These are phyloP conservation scores for Tilletia walkeri DNA, from an alignment of 1,284 basidiomycete species.

Conservation along the genomic window DNA sequence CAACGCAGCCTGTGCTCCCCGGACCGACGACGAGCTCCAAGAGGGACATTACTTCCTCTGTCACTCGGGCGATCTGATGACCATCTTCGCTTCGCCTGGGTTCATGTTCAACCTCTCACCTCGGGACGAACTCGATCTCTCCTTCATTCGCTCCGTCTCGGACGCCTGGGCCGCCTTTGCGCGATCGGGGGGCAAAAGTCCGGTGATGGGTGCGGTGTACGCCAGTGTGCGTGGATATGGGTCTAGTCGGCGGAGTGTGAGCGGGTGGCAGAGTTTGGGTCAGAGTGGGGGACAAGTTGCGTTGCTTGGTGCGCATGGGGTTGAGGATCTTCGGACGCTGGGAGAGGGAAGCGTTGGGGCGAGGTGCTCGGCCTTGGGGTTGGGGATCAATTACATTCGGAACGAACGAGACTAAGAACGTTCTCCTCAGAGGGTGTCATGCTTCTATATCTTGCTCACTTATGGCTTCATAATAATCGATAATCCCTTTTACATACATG, in stretches of 20 bases:
- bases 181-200: background rate
- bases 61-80: slow-evolving; percentile 28
- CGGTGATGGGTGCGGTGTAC: background rate
- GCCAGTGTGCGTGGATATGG: background rate
- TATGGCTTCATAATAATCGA: too few relatives aligned
- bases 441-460: too few relatives aligned
- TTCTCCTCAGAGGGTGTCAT: too few relatives aligned
- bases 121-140: slow-evolving; percentile 21
- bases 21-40: background rate
- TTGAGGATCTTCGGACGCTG: background rate
- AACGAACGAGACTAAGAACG: background rate
- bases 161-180: slow-evolving; percentile 3
- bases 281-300: background rate
- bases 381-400: slow-evolving; percentile 5
- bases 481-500: too few relatives aligned
- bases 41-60: slow-evolving; percentile 19
- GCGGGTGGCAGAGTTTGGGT: background rate
- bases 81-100: slow-evolving; percentile 21
- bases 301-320: slow-evolving; percentile 6
- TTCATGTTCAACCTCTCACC: slow-evolving; percentile 17
- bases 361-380: background rate
- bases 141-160: background rate
- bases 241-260: background rate
- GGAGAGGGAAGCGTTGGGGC: background rate
- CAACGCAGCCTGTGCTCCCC: slow-evolving; percentile 2